A percentile compares a stretch with the other conserved stretches of the same genome.
These are phyloP conservation scores for Neoboletus subvelutipes DNA, from an alignment of 768 basidiomycete species.

Conservation along the genomic window DNA sequence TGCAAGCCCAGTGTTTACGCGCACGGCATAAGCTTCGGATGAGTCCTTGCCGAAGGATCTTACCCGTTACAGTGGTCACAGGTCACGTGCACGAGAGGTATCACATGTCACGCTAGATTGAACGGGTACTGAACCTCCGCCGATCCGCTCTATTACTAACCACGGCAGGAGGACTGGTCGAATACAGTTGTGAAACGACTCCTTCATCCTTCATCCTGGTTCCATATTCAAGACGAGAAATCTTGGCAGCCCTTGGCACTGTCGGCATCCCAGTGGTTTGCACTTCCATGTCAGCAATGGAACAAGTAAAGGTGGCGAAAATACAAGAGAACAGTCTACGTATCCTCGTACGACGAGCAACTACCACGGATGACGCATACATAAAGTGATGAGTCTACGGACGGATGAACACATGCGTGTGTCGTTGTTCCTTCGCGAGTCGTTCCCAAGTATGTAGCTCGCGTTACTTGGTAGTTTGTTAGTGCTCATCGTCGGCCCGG, in stretches of 20 bases:
- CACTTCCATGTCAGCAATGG: background rate
- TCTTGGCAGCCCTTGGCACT: too few species aligned
- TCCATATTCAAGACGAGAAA: too few species aligned
- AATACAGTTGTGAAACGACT: background rate
- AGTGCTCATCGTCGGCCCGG: background rate
- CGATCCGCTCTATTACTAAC: too few species aligned
- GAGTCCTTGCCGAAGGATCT: constrained; percentile 11
- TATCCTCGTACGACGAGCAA: background rate
- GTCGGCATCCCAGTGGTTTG: background rate
- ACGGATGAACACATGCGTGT: background rate
- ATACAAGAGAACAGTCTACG: background rate
- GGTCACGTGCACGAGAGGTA: constrained; percentile 9
- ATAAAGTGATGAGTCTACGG: background rate
- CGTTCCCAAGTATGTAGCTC: background rate
- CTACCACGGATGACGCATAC: background rate
- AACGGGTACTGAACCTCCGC: too few species aligned
- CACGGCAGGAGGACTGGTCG: background rate
- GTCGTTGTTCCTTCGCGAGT: background rate
- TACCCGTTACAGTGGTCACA: constrained; percentile 7
- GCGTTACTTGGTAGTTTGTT: background rate
- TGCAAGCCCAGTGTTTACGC: background rate
- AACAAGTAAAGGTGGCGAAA: background rate
- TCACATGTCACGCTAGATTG: background rate
- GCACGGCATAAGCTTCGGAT: background rate
- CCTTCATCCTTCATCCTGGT: background rate